A percentile compares a stretch with the other conserved stretches of the same genome.
Evolutionary conservation across 2,329 filamentous ascomycete species (phyloP).

Genomic region (Botrytis hyacinthi): DNA sequence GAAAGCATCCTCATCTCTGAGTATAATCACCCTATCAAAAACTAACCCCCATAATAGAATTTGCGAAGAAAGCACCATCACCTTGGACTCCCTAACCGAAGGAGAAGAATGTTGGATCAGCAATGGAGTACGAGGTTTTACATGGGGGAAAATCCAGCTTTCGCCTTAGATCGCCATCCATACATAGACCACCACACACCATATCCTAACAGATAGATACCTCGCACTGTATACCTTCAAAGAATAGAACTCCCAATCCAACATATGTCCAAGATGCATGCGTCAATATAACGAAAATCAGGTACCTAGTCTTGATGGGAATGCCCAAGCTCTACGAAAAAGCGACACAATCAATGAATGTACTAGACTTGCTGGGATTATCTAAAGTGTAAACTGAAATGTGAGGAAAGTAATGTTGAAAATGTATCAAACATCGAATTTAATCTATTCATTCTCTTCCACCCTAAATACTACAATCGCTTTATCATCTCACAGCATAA

Average conservation of each 20-base stretch:
- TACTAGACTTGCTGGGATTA: background rate
- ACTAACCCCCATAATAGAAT: slow-evolving; percentile 42
- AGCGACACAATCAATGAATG: background rate
- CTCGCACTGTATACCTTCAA: no score
- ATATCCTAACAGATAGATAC: no score
- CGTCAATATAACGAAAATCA: background rate
- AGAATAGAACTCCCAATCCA: no score
- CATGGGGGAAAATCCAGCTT: slow-evolving; percentile 45
- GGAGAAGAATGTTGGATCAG: slow-evolving; percentile 86
- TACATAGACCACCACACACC: no score
- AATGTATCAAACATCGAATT: background rate
- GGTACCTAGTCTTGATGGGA: background rate
- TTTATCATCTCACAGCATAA: background rate
- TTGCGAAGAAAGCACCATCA: slow-evolving; percentile 63
- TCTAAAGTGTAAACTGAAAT: background rate
- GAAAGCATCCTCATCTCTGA: no score
- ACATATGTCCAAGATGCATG: no score
- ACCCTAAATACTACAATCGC: no score
- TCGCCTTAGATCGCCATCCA: background rate
- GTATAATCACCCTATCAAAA: background rate
- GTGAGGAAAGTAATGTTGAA: background rate
- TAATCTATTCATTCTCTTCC: background rate
- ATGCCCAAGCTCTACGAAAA: background rate
- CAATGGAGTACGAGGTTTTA: slow-evolving; percentile 81
- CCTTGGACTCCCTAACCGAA: slow-evolving; percentile 57